Base-by-base conservation (phyloP, 306 rosid genomes). In the Glycine soja region DNA sequence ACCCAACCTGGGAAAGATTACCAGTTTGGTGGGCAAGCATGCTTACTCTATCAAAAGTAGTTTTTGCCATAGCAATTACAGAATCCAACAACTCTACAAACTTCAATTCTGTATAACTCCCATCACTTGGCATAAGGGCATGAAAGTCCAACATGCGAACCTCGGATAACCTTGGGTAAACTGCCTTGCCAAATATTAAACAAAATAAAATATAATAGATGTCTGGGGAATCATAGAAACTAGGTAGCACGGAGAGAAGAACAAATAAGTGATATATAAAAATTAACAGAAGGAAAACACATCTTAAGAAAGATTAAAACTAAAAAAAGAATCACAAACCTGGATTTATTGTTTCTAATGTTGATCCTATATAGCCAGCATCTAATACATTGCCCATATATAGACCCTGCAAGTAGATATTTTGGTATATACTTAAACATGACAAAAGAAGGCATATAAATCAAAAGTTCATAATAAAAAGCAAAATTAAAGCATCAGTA, bases 101-200 rank as follows among this genome's bases (percentile, higher is more conserved):
- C 76, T 87, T 96, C 10, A 92, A 74, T 80, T 96, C 99, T 38
- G 84, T 87, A 48, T 65, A 56, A 79, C 88, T 88, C 84, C 97
- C 99, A 85, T 90, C 93, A 82, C 91, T 93, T 61, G 99, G 98
- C 97, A 92, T 93, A 66, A 96, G 98, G 74, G 99, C 98, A 63
- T 96, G 99, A 87, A 96, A 96, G 85, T 96, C 99, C 82, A 96
- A 81, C 99, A 96, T 92, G 72, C 99, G 98, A 68, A 96, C 99
- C 90, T 96, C 99, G 0, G 99, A 98, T 77, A 96, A 85, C 85
- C 99, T 86, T 57, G 99, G 99, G 88, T 96, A 96, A 80, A 93
- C 98, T 73, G 97, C 93, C 91, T 92, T 93, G 70, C 98, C 97
- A 91, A 93, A 96, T 88, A 96, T 92, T 88, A 93, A 85, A 88